phyloP scores from a whole-genome alignment of 805 yeast genomes.

The Zygotorulaspora chibaensis region DNA sequence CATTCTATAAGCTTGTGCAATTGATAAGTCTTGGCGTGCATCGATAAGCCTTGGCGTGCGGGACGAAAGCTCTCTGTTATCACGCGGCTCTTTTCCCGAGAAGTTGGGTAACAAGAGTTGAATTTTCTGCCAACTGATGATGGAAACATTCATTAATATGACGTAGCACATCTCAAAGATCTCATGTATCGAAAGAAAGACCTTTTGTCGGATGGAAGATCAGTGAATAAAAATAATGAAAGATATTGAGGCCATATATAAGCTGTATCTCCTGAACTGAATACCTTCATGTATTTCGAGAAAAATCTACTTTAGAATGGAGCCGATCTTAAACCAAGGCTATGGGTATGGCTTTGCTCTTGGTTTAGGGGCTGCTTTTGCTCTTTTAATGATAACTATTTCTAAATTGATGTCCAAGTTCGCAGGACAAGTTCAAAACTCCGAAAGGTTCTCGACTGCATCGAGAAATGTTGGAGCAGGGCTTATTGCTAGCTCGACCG shows the following conservation, averaged over 20 bases:
- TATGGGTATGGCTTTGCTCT: slow-evolving; percentile 41
- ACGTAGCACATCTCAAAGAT: background rate
- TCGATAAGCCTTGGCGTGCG: background rate
- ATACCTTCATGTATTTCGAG: too few relatives aligned
- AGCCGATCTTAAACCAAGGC: slow-evolving; percentile 32
- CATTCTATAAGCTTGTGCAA: background rate
- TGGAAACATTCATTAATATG: background rate
- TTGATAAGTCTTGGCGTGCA: background rate
- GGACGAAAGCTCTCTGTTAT: background rate
- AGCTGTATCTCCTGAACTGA: too few relatives aligned
- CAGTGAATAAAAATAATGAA: too few relatives aligned
- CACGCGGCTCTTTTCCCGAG: background rate
- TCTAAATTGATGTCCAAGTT: slow-evolving; percentile 34
- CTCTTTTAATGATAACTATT: slow-evolving; percentile 37
- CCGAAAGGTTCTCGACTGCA: slow-evolving; percentile 42
- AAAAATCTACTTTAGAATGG: too few relatives aligned
- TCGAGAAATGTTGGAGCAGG: slow-evolving; percentile 39
- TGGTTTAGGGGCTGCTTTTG: slow-evolving; percentile 43
- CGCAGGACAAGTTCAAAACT: slow-evolving; percentile 39
- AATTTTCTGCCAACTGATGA: background rate
- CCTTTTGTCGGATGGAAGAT: too few relatives aligned
- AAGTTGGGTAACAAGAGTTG: background rate
- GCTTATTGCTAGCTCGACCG: slow-evolving; percentile 35
- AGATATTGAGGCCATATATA: too few relatives aligned
- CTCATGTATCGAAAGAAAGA: background rate